Conservation (phyloP, 768 basidiomycete genomes). For the Macrocybe gigantea region DNA sequence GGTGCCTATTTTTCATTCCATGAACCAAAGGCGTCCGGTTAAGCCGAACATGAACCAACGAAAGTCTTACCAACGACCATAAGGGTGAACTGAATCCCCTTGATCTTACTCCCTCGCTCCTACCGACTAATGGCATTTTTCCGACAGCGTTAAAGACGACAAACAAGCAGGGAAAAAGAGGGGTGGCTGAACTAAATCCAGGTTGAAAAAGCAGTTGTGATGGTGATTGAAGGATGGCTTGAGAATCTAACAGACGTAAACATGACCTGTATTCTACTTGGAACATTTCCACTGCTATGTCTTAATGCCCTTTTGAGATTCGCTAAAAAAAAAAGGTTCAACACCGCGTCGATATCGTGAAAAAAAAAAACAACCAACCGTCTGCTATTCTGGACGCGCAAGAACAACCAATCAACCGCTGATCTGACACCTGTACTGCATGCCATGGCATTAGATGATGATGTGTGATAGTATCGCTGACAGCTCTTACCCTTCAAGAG, state of each 20-base stretch:
- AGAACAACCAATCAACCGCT: constrained; percentile 92
- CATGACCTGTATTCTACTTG: neutral
- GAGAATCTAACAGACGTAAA: constrained; percentile 11
- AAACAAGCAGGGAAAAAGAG: no score
- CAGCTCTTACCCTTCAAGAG: constrained; percentile 73
- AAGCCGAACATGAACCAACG: neutral
- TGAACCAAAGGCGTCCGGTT: constrained; percentile 1
- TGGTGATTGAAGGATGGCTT: constrained; percentile 6
- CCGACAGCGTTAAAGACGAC: no score
- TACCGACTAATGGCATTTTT: constrained; percentile 40
- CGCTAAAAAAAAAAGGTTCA: constrained; percentile 7
- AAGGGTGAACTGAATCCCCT: constrained; percentile 85
- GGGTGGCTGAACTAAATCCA: constrained; percentile 4
- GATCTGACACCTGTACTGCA: constrained; percentile 81
- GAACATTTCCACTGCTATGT: neutral
- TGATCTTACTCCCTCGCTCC: constrained; percentile 72
- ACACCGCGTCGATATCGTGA: neutral
- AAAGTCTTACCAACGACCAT: constrained; percentile 78
- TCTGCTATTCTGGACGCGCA: constrained; percentile 86
- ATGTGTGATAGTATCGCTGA: neutral
- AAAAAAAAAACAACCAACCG: constrained; percentile 32
- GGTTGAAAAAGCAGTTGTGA: constrained; percentile 7
- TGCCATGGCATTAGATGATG: neutral
- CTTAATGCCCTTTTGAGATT: constrained; percentile 17
- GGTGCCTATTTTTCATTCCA: constrained; percentile 46